Evolutionary conservation across 148 eudicot genomes (phyloP), one percentile per base, ranked within the genome.

Genomic region (Spergularia marina): DNA sequence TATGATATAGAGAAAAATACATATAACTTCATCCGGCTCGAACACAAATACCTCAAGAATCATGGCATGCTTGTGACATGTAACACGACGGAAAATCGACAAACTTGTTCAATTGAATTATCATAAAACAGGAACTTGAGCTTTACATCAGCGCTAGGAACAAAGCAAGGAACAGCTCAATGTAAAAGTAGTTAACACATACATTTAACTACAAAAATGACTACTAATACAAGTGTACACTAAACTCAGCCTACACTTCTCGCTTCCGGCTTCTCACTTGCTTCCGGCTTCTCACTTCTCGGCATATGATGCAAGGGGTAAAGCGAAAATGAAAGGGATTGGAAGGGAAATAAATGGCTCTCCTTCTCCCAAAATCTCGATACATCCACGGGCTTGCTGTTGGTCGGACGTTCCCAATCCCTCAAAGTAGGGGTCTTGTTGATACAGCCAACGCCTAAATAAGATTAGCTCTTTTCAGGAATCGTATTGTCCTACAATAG

Each of bases 401-500:
- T 36, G 67, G 17, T 68, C 54, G 68, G 65, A 79, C 21, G 7
- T 44, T 67, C 55, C 53, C 69, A 18, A 66, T 78, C 60, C 52
- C 66, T 47, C 65, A 44, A 55, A 68, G 2, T 15, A 60, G 18
- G 5, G 74, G 71, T 71, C 10, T 60, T 36, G 68, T 7, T 69
- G 62, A 40, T 23, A 25, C 39, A 16, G 13, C 70, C 53, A 75
- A 18, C n/a, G 47, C 20, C 84, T 84, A 91, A 40, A 91, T 83
- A 53, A 91, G 80, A 69, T 91, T 89, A 68, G 91, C 90, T 68
- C 84, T 80, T 84, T 88, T 89, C 75, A 91, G 70, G 79, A 89
- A 89, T 83, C 91, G 86, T 82, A 91, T 81, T 49, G 83, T 80
- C 77, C 89, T 84, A 81, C 94, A 85, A 78, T 90, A 92, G 23